phyloP scores from a whole-genome alignment of 2,329 filamentous ascomycete genomes.

The Myriosclerotinia scirpicola region DNA sequence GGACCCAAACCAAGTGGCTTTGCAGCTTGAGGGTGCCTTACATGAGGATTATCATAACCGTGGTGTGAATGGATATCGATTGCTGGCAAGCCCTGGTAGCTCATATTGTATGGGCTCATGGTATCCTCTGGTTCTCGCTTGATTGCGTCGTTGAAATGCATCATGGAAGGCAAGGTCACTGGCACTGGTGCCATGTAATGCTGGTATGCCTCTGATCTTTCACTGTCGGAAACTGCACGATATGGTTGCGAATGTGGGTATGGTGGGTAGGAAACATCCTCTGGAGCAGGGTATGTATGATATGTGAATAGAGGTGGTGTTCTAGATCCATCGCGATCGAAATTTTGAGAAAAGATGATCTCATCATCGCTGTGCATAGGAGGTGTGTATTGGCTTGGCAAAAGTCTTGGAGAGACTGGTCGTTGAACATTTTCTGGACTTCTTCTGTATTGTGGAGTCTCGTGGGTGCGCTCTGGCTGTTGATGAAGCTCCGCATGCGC shows the following conservation, averaged over 20 bases:
- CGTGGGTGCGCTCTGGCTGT: conserved; percentile 31
- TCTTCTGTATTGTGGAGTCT: conserved; percentile 37
- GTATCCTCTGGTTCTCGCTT: conserved; percentile 66
- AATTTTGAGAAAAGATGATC: conserved; percentile 64
- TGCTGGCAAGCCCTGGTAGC: conserved; percentile 61
- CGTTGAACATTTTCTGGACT: conserved; percentile 41
- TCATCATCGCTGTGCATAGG: conserved; percentile 64
- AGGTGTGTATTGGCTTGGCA: conserved; percentile 59
- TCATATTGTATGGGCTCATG: conserved; percentile 62
- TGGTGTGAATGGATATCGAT: conserved; percentile 62
- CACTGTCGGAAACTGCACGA: conserved; percentile 49
- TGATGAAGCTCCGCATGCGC: conserved; percentile 50
- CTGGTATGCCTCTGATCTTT: conserved; percentile 50
- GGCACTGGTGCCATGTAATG: conserved; percentile 57
- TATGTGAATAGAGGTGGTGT: conserved; percentile 70
- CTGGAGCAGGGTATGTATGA: conserved; percentile 64
- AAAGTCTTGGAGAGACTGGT: conserved; percentile 44
- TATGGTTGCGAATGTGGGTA: conserved; percentile 58
- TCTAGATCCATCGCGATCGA: conserved; percentile 67
- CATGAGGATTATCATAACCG: conserved; percentile 71
- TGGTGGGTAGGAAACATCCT: conserved; percentile 61
- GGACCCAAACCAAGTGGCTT: conserved; percentile 24
- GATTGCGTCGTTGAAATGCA: conserved; percentile 61
- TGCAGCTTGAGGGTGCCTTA: conserved; percentile 55
- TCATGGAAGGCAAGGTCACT: conserved; percentile 63